Evolutionary conservation across 495 filamentous ascomycete genomes (phyloP), one percentile per base, ranked within the genome.

Genomic region (Xylaria cubensis): DNA sequence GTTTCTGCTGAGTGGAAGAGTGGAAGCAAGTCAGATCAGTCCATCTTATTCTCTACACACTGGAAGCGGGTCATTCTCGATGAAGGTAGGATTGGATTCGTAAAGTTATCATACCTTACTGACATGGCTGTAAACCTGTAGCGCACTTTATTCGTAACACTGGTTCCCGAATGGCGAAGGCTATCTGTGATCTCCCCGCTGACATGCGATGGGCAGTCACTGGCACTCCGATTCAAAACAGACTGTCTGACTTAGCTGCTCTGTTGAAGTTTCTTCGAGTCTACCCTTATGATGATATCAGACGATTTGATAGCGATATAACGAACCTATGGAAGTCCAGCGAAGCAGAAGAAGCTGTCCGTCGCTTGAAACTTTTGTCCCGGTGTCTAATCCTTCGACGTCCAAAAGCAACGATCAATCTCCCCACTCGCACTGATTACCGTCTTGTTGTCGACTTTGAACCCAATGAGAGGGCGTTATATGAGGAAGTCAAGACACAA

Each of bases 21-120:
- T 13, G 50, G n/a, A 32, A 41, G 42, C 50, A 53, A 29, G 29
- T 41, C 12, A 24, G 32, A 39, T 13, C 46, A 51, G 26, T 55
- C 50, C 8, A 26, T 55, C 17, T 12, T 41, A 3, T 83, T 83
- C 69, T 76, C 74, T 1, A 67, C 70, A 9, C 72, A 46, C 1
- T 86, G 83, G 85, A 75, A 66, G 15, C 72, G 85, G 8, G 72
- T 87, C 19, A 75, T 87, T 8, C 66, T 87, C 19, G 85, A 87
- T 69, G 85, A 87, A 83, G 85, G 85, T 84, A 70, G 3, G 39
- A 7, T 1, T 3, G 21, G 12, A 39, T 42, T 26, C 42, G 29
- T n/a, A 55, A 41, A 17, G 1, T 46, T 9, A 24, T 62, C 39
- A 67, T 19, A 10, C 7, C 12, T 29, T 15, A 13, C 66, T 62